Conservation (phyloP, 495 filamentous ascomycete species). For the Neurospora terricola region DNA sequence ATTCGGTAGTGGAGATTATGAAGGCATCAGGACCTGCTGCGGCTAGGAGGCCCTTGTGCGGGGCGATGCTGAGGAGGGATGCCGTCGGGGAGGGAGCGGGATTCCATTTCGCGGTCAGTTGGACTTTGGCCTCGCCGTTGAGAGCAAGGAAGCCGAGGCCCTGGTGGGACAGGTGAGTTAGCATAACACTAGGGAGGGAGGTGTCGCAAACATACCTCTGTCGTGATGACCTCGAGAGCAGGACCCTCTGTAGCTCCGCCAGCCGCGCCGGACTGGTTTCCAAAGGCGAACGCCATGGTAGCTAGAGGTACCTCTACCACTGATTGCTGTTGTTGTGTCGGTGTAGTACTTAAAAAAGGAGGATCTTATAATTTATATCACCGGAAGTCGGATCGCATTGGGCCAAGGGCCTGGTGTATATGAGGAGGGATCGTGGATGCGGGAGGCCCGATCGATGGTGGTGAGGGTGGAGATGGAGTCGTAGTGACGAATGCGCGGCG, state of each 20-base stretch:
- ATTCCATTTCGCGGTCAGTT: slow-evolving; percentile 73
- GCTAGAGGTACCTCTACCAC: not conserved
- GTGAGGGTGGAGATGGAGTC: not conserved
- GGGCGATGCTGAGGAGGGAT: slow-evolving; percentile 78
- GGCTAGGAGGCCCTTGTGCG: slow-evolving; percentile 70
- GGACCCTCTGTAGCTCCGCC: slow-evolving; percentile 39
- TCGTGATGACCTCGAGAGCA: slow-evolving; percentile 50
- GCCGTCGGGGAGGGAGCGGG: slow-evolving; percentile 66
- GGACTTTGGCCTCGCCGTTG: slow-evolving; percentile 70
- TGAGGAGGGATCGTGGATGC: not conserved
- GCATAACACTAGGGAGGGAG: not conserved
- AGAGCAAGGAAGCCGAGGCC: slow-evolving; percentile 75
- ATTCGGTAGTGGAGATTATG: slow-evolving; percentile 64
- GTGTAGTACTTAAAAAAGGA: not conserved
- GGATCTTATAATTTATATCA: not conserved
- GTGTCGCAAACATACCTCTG: slow-evolving; percentile 20
- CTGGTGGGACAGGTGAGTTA: slow-evolving; percentile 30
- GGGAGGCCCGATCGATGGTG: not conserved
- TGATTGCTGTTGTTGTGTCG: not conserved
- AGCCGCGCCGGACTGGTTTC: slow-evolving; percentile 24
- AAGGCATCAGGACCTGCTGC: slow-evolving; percentile 78
- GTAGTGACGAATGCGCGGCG: not conserved
- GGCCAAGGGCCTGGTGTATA: not conserved
- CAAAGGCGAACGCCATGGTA: slow-evolving; percentile 61
- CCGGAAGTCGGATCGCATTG: not conserved